Base-by-base conservation (phyloP, 2,329 filamentous ascomycete species). In the Neofusicoccum umdonicola region DNA sequence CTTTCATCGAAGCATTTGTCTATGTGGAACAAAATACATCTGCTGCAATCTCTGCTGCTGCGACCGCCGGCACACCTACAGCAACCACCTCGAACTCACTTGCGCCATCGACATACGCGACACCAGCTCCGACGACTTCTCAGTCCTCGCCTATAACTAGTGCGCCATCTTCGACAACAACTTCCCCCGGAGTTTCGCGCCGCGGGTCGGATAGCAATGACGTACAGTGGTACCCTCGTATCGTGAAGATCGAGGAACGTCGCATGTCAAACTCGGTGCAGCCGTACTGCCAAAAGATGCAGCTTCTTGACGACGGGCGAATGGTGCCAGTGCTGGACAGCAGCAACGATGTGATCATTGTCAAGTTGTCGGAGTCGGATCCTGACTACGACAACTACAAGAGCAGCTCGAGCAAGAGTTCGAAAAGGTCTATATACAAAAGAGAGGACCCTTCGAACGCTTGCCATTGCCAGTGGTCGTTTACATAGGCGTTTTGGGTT, bases 181-280 rank as follows among this genome's bases (percentile, higher is more conserved):
- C 57, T 17, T 17, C 27, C n/a, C 3, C 31, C 17, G 17, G 22
- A 17, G 51, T 39, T n/a, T n/a, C 62, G 67, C 54, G 56, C 2
- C 63, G 63, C n/a, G 62, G 41, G 9, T 17, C 35, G 8, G 52
- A 48, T 34, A 17, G 6, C 15, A 5, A 65, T 13, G 17, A 65
- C 9, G 39, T 65, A 8, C 67, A 72, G 19, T 70, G 71, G 2
- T 84, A 85, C 68, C 86, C 87, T 0, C 86, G 84, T 58, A 80
- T 85, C 31, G 80, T 90, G 70, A 90, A 90, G 74, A 81, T 90
- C 51, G 85, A 88, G 72, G 88, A 90, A 74, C 85, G 87, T 60
- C 83, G 88, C 27, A 72, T 84, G 17, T 76, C 80, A 7, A 61
- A 31, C 4, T 76, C 79, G 5, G 73, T 79, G 8, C 70, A 79